A percentile compares a stretch with the other conserved stretches of the same genome.
Conservation (phyloP, 164 flowering plant genomes). For the Taxillus chinensis region DNA sequence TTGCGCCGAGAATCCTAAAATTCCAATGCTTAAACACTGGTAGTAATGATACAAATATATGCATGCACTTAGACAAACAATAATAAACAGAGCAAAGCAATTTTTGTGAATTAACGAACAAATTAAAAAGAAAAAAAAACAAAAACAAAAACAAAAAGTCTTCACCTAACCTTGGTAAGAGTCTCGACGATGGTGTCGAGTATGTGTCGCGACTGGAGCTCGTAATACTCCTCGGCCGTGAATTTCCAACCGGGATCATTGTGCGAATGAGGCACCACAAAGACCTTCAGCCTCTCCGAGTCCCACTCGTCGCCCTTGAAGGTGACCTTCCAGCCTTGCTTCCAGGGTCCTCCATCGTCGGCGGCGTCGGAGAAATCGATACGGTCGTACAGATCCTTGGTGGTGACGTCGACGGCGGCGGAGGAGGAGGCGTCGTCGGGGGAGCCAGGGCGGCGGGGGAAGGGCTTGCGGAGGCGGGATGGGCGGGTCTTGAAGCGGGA, state of each 20-base stretch:
- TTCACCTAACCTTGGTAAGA: constrained; percentile 55
- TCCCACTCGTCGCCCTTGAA: constrained; percentile 88
- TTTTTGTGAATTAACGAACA: too few relatives aligned
- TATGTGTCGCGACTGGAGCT: constrained; percentile 62
- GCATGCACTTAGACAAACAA: too few relatives aligned
- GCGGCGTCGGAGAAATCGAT: constrained; percentile 60
- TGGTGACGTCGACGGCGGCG: constrained; percentile 70
- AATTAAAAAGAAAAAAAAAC: too few relatives aligned
- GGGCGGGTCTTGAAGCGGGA: neutral
- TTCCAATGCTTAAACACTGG: neutral
- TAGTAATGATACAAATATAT: neutral
- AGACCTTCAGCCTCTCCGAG: constrained; percentile 74
- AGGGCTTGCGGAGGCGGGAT: neutral
- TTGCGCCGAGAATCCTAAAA: constrained; percentile 85
- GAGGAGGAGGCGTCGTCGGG: constrained; percentile 7
- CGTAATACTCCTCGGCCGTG: constrained; percentile 92
- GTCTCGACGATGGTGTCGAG: constrained; percentile 83
- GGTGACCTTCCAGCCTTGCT: constrained; percentile 84
- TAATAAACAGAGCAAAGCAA: too few relatives aligned
- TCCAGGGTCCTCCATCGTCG: constrained; percentile 86
- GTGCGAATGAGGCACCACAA: constrained; percentile 99
- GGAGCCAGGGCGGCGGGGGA: constrained; percentile 10
- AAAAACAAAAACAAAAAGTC: neutral
- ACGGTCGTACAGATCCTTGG: constrained; percentile 78
- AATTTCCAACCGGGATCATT: constrained; percentile 99